A percentile compares a stretch with the other conserved stretches of the same genome.
These are phyloP conservation scores for Porpolomopsis calyptriformis DNA, from an alignment of 768 basidiomycete species.

Conservation along the genomic window DNA sequence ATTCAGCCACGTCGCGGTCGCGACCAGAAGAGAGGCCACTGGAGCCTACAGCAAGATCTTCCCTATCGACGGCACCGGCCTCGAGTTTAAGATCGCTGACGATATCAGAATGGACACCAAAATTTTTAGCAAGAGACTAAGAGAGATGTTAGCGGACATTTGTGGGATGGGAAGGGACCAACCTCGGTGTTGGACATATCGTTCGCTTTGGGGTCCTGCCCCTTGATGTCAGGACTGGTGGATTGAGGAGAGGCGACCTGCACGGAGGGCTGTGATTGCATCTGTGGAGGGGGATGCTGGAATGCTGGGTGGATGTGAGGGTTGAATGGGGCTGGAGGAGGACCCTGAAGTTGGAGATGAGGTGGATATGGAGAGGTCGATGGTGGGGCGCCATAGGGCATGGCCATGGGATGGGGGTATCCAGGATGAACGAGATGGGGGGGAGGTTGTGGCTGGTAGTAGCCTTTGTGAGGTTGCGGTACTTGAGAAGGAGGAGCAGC, in stretches of 20 bases:
- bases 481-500: conserved; percentile 15
- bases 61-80: conserved; percentile 38
- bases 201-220: conserved; percentile 69
- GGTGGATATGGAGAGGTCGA: conserved; percentile 27
- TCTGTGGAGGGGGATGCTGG: conserved; percentile 32
- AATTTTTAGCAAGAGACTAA: conserved; percentile 63
- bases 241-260: conserved; percentile 11
- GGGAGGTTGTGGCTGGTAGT: conserved; percentile 20
- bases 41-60: conserved; percentile 72
- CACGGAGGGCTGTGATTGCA: conserved; percentile 11
- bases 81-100: conserved; percentile 52
- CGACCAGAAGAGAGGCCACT: conserved; percentile 60
- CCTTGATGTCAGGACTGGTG: conserved; percentile 39
- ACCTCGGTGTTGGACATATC: conserved; percentile 68
- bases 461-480: conserved; percentile 21
- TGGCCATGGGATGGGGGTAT: conserved; percentile 30
- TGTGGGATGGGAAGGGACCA: conserved; percentile 9
- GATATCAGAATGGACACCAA: conserved; percentile 66
- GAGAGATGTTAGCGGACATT: not conserved
- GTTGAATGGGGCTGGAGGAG: conserved; percentile 36
- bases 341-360: conserved; percentile 27
- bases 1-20: conserved; percentile 44
- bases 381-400: conserved; percentile 24
- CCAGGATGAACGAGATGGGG: conserved; percentile 31
- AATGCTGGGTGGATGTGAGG: conserved; percentile 55